Percentiles rank a stretch among this genome's conserved stretches.
phyloP scores from a whole-genome alignment of 352 stramenopile genomes.

The Phytopythium oedochilum region DNA sequence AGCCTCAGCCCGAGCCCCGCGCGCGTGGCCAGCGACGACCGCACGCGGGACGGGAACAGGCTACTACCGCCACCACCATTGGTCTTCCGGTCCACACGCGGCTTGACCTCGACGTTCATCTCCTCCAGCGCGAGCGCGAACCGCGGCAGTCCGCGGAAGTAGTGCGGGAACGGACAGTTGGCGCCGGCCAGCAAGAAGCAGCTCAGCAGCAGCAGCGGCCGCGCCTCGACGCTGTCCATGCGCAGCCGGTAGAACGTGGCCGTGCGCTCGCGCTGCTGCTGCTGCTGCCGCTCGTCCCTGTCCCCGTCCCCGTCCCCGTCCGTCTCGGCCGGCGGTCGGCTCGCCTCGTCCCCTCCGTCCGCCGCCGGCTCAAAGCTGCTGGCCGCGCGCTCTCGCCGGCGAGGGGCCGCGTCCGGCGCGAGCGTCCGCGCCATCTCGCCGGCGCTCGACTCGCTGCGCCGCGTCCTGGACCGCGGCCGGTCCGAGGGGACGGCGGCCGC shows the following conservation, averaged over 20 bases:
- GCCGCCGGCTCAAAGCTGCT: background rate
- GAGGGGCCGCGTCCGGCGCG: conserved; percentile 4
- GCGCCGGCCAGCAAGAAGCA: conserved; percentile 71
- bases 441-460: conserved; percentile 17
- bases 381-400: background rate
- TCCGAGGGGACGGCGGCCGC: conserved; percentile 10
- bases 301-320: background rate
- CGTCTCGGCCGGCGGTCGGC: conserved; percentile 6
- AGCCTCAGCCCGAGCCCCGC: conserved; percentile 56
- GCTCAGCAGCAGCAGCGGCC: conserved; percentile 52
- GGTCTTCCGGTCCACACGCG: background rate
- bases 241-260: conserved; percentile 7
- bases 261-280: conserved; percentile 1
- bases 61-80: too few species aligned
- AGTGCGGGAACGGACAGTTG: conserved; percentile 68
- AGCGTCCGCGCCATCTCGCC: background rate
- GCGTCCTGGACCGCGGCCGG: too few species aligned
- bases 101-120: conserved; percentile 55
- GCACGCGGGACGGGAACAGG: conserved; percentile 64
- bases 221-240: conserved; percentile 27
- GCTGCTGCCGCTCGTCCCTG: too few species aligned
- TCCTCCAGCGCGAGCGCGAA: conserved; percentile 76
- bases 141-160: conserved; percentile 55
- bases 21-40: conserved; percentile 48
- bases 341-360: background rate